Evolutionary conservation across 768 basidiomycete species (phyloP).

Genomic region (Podaxis sp.): DNA sequence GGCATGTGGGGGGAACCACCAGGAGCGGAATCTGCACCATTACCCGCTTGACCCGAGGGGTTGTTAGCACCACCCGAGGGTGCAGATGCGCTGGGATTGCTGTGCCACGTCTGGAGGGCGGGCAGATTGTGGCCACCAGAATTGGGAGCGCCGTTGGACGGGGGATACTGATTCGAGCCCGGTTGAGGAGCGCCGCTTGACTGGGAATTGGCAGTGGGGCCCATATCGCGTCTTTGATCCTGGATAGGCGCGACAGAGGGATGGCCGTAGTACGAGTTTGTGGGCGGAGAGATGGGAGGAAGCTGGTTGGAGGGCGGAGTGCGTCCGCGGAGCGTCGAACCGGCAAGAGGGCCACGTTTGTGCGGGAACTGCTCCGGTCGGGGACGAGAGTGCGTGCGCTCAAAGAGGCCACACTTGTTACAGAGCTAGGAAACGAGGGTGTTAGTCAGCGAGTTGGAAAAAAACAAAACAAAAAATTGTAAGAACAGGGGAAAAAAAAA

Average conservation of each 20-base stretch:
- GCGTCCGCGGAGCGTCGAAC: conserved; percentile 48
- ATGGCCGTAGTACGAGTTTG: conserved; percentile 49
- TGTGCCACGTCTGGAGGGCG: conserved; percentile 49
- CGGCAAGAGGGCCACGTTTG: conserved; percentile 68
- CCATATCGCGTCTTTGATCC: conserved; percentile 16
- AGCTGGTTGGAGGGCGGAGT: conserved; percentile 41
- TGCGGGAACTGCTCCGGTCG: conserved; percentile 82
- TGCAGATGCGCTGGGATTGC: conserved; percentile 19
- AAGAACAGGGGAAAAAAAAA: conserved; percentile 1
- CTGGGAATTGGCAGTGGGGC: conserved; percentile 9
- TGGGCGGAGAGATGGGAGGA: conserved; percentile 44
- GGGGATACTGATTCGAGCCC: neutral
- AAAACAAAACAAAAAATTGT: conserved; percentile 11
- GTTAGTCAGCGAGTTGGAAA: neutral
- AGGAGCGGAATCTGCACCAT: neutral
- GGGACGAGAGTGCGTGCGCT: conserved; percentile 77
- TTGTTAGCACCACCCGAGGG: conserved; percentile 11
- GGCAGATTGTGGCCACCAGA: conserved; percentile 35
- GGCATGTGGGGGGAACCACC: conserved; percentile 7
- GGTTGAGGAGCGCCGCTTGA: conserved; percentile 6
- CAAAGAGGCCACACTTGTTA: conserved; percentile 79
- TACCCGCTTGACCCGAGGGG: neutral
- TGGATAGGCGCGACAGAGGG: conserved; percentile 48
- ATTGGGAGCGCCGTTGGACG: conserved; percentile 1
- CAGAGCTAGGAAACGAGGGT: conserved; percentile 37